phyloP scores from a whole-genome alignment of 1,284 basidiomycete genomes.

The Ustilago shanxiensis region DNA sequence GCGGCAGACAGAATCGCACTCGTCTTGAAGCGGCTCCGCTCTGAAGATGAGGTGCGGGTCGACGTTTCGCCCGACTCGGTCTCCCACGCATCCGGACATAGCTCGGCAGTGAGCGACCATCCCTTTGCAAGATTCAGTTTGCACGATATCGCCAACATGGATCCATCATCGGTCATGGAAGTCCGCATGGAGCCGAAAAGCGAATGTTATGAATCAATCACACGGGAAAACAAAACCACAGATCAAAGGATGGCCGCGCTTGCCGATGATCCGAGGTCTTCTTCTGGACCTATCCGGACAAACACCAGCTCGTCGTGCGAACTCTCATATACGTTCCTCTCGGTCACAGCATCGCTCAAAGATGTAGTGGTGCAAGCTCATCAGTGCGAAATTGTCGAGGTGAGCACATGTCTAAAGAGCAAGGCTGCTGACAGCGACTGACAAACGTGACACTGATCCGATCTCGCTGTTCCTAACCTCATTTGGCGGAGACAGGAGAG shows the following conservation, averaged over 20 bases:
- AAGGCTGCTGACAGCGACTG: too few species aligned
- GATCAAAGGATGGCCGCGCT: background rate
- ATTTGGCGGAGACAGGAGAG: constrained; percentile 6
- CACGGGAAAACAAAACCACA: background rate
- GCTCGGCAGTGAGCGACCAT: constrained; percentile 6
- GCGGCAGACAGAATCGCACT: constrained; percentile 19
- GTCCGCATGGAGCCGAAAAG: background rate
- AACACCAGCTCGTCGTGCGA: constrained; percentile 1
- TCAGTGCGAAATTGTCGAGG: constrained; percentile 22
- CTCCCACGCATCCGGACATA: constrained; percentile 9
- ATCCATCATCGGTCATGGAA: background rate
- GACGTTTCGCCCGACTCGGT: background rate
- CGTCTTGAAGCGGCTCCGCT: constrained; percentile 5
- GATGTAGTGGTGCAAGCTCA: background rate
- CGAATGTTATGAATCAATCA: background rate
- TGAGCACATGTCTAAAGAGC: background rate
- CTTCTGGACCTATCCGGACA: background rate
- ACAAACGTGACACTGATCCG: too few species aligned
- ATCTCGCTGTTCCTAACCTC: too few species aligned
- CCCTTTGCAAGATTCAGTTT: constrained; percentile 9
- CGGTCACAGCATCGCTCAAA: constrained; percentile 13
- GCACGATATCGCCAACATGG: constrained; percentile 1
- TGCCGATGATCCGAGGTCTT: background rate
- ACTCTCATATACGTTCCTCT: constrained; percentile 16
- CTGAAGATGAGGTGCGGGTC: background rate